Base-by-base conservation (phyloP, 352 stramenopile genomes). In the Plasmopara viticola region DNA sequence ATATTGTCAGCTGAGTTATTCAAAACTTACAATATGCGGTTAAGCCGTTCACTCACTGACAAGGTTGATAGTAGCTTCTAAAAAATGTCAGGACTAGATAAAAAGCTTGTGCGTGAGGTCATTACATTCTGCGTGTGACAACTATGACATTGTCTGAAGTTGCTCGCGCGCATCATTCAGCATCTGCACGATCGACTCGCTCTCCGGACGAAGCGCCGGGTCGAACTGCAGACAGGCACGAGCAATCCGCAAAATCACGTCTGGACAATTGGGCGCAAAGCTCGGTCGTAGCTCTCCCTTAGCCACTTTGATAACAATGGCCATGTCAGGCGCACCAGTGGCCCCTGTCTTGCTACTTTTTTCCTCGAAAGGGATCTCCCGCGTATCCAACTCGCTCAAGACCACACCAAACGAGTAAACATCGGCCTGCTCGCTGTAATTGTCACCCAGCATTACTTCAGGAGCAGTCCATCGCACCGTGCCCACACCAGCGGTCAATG, bases 391-490 rank as follows among this genome's bases (percentile, higher is more conserved):
- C 56, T 94, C 84, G 39, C 73, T 89, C 20, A 94, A 71, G 55
- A 94, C 84, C 47, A 94, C 80, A 57, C 84, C 84, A 48, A 87
- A 95, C 64, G 84, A 93, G 75, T 91, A 95, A 44, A 95, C 78
- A 49, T 95, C 84, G 28, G 81, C 80, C 62, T 90, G 73, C 51
- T 93, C 84, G 29, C 72, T 85, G 67, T 93, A 93, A 63, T 92
- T 90, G 44, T 92, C 82, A 14, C 83, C 84, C 9, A 92, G 74
- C 78, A 95, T 92, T 17, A 95, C 82, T 50, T 95, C 84, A 12
- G 84, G 84, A 15, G 84, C 84, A 10, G 78, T 93, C 84, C 84
- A 95, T 53, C 82, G 82, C 47, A 91, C 77, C 3, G 83, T 95
- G 25, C 83, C 84, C 17, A 94, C 82, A 34, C 82, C 80, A 7